A percentile compares a stretch with the other conserved stretches of the same genome.
Evolutionary conservation across 192 early-diverging fungal species (phyloP).

Genomic region (Thoreauomyces humboldtii): DNA sequence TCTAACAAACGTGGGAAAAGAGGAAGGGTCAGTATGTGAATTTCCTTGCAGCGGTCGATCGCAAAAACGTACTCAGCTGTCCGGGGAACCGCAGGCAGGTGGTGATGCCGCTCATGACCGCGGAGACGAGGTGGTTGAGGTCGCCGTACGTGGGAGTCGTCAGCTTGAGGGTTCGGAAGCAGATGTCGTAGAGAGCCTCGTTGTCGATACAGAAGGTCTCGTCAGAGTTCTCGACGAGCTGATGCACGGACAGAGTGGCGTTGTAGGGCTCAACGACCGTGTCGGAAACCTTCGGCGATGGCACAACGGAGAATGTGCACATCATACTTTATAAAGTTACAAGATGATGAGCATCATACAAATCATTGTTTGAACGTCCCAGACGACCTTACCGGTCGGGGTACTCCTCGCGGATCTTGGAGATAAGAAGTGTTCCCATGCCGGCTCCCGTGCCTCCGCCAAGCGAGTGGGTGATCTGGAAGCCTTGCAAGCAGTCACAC

Average conservation of each 20-base stretch:
- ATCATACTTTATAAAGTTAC: constrained; percentile 79
- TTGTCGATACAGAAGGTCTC: constrained; percentile 99
- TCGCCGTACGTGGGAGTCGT: constrained; percentile 91
- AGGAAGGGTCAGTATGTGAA: neutral
- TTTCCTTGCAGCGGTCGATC: neutral
- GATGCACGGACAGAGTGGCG: constrained; percentile 94
- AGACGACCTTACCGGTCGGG: constrained; percentile 71
- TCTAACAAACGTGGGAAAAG: constrained; percentile 49
- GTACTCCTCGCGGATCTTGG: constrained; percentile 99
- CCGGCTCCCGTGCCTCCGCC: constrained; percentile 98
- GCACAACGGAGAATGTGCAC: constrained; percentile 96
- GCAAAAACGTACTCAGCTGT: constrained; percentile 72
- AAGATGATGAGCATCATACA: neutral
- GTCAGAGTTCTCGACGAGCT: constrained; percentile 98
- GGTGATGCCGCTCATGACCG: constrained; percentile 96
- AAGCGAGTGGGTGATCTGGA: constrained; percentile 97
- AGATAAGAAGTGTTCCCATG: constrained; percentile 92
- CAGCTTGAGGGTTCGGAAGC: constrained; percentile 95
- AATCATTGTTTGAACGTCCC: neutral
- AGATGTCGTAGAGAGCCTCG: constrained; percentile 99
- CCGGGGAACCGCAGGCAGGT: constrained; percentile 99
- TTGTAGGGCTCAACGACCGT: constrained; percentile 99
- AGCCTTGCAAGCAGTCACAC: constrained; percentile 96
- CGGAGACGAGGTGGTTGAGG: constrained; percentile 93
- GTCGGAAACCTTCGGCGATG: constrained; percentile 96